Base-by-base conservation (phyloP, 805 yeast species). In the Zygoascus bituminiphila region DNA sequence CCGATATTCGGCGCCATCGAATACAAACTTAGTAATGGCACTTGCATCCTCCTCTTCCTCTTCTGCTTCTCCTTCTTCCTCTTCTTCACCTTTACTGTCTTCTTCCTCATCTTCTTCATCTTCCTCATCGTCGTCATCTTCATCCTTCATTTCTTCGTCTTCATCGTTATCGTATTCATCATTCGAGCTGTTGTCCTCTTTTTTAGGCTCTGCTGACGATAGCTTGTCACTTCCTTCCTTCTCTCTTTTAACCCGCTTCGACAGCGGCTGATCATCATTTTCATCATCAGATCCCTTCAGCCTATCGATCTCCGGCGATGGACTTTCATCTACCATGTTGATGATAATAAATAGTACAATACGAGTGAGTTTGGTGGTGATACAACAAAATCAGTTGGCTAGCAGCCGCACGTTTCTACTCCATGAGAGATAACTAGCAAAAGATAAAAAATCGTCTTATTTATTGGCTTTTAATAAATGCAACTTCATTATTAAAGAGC, bases 1-100 rank as follows among this genome's bases (percentile, higher is more conserved):
- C 20, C 86, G 78, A 63, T 89, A 88, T 49, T 75, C 72, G 14
- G 77, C 78, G 1, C 96, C 96, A 61, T 87, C 95, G 62, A 81
- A 82, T 29, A 73, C 73, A 63, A 82, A 81, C 2, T 72, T 69
- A 4, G 73, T 70, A 46, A 70, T 70, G 54, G 48, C 62, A 65
- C 45, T 64, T 64, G 46, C 55, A 19, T 60, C 62, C 10, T 60
- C 58, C 24, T 59, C 64, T 9, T 50, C 57, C 17, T 49, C 55
- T 2, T 61, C 62, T 6, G 56, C 65, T n/a, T 54, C 59, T 14
- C 52, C 55, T 22, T 43, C 47, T 14, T 45, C 59, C 33, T 54
- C 57, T 23, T 51, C 59, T 21, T 54, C 57, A 9, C 61, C 60
- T 15, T 64, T 67, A 12, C 58, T 65, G 15, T 60, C 63, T 29